These are phyloP conservation scores for Aspergillus haitiensis DNA, from an alignment of 495 filamentous ascomycete genomes.

Conservation along the genomic window DNA sequence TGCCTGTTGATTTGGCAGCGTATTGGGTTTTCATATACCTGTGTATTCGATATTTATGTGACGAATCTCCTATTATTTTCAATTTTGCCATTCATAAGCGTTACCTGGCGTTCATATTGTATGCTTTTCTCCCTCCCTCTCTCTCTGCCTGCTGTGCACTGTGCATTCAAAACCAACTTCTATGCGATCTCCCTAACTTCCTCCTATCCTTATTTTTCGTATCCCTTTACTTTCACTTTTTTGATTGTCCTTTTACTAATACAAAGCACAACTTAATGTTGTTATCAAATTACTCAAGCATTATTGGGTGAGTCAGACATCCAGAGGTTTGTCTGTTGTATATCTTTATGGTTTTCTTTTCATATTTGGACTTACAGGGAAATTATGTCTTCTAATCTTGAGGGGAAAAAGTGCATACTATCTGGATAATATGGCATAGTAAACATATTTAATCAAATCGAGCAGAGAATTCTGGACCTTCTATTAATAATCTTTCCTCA, in stretches of 20 bases:
- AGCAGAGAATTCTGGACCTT: too few relatives aligned
- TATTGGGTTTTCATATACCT: conserved; percentile 12
- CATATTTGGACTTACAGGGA: conserved; percentile 20
- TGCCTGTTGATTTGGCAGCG: conserved; percentile 24
- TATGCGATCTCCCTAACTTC: too few relatives aligned
- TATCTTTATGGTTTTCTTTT: conserved; percentile 21
- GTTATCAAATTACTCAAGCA: background rate
- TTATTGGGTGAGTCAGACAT: background rate
- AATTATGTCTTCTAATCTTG: background rate
- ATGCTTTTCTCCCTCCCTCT: conserved; percentile 3
- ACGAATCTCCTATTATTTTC: conserved; percentile 41
- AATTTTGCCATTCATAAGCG: conserved; percentile 15
- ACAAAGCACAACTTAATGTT: background rate
- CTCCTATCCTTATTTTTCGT: too few relatives aligned
- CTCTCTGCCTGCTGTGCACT: background rate
- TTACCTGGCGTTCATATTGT: conserved; percentile 19
- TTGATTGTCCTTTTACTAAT: too few relatives aligned
- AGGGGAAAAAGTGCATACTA: too few relatives aligned
- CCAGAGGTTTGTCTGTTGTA: conserved; percentile 16
- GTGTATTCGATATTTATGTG: conserved; percentile 30
- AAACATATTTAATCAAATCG: too few relatives aligned
- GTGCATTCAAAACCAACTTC: too few relatives aligned
- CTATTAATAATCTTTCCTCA: too few relatives aligned
- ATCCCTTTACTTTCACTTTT: too few relatives aligned
- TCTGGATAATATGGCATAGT: too few relatives aligned